Conservation (phyloP, 169 alveolate genomes). For the Cryptosporidium tyzzeri region DNA sequence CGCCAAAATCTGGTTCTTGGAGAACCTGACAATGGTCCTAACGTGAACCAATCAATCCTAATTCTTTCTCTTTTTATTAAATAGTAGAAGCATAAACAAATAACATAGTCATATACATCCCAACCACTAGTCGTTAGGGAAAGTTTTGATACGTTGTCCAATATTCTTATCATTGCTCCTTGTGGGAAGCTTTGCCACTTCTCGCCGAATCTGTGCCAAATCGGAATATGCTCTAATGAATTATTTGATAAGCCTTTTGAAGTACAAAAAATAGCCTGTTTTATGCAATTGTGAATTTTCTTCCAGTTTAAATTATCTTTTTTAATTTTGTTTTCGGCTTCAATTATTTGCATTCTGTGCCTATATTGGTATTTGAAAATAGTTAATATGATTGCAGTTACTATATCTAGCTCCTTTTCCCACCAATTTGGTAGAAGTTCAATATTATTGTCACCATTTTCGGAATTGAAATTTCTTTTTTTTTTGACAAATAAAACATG, state of each 20-base stretch:
- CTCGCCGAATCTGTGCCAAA: conserved; percentile 72
- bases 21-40: conserved; percentile 73
- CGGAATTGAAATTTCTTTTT: conserved; percentile 59
- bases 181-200: conserved; percentile 76
- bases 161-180: conserved; percentile 72
- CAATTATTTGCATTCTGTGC: conserved; percentile 26
- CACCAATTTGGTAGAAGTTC: conserved; percentile 75
- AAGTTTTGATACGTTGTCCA: conserved; percentile 50
- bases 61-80: conserved; percentile 51
- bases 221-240: conserved; percentile 49
- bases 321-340: conserved; percentile 31
- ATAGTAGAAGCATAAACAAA: conserved; percentile 45
- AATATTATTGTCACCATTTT: conserved; percentile 58
- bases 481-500: conserved; percentile 35
- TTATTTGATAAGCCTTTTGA: background rate
- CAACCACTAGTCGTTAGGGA: conserved; percentile 46
- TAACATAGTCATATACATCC: conserved; percentile 71
- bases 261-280: conserved; percentile 24
- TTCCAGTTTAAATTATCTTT: conserved; percentile 22
- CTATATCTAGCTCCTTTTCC: conserved; percentile 67
- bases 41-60: conserved; percentile 58
- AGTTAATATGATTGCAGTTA: conserved; percentile 65
- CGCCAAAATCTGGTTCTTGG: conserved; percentile 62
- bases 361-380: conserved; percentile 57
- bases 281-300: background rate